Percentiles rank a stretch among this genome's conserved stretches.
phyloP scores from a whole-genome alignment of 192 early-diverging fungal genomes.

The Oehlia diaphana region DNA sequence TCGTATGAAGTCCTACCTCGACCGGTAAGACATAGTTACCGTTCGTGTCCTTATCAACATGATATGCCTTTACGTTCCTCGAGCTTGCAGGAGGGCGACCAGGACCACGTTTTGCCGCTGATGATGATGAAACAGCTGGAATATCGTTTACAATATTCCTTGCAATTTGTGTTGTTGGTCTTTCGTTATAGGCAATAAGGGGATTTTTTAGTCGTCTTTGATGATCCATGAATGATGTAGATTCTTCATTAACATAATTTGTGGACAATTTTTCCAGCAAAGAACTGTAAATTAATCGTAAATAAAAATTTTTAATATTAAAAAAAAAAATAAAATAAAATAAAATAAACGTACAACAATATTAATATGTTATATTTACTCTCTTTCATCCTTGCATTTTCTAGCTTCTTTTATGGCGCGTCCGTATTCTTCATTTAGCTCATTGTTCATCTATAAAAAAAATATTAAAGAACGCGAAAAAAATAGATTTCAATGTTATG shows the following conservation, averaged over 20 bases:
- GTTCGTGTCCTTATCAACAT: slow-evolving; percentile 38
- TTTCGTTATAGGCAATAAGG: background rate
- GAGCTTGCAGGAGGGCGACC: background rate
- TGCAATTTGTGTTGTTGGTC: background rate
- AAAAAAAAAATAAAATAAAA: no score
- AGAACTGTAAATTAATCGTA: background rate
- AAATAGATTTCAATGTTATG: background rate
- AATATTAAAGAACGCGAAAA: background rate
- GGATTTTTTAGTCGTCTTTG: background rate
- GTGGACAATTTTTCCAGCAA: background rate
- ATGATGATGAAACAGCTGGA: background rate
- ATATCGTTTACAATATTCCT: background rate
- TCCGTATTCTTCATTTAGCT: slow-evolving; percentile 2
- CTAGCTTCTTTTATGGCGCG: background rate
- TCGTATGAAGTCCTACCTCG: slow-evolving; percentile 59
- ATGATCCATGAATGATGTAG: background rate
- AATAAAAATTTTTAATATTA: background rate
- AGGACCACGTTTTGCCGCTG: background rate
- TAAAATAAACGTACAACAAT: background rate
- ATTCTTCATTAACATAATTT: background rate
- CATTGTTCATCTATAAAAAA: background rate
- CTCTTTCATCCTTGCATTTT: slow-evolving; percentile 6
- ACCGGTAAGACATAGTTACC: slow-evolving; percentile 69
- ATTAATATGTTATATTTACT: background rate
- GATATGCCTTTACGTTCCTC: slow-evolving; percentile 2